These are phyloP conservation scores for Termitomyces sp. DNA, from an alignment of 768 basidiomycete species.

Conservation along the genomic window DNA sequence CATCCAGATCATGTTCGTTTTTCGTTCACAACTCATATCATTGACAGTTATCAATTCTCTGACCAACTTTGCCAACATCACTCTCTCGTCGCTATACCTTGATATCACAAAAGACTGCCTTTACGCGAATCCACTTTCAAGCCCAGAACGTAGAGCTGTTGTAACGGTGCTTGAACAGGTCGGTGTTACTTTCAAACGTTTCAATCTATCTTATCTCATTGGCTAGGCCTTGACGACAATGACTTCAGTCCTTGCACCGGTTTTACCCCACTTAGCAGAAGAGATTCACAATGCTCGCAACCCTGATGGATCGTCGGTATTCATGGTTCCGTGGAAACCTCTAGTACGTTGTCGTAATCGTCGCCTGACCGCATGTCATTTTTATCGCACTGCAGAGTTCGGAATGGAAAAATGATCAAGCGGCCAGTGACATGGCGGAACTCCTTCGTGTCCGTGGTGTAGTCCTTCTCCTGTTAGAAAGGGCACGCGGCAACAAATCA, in stretches of 20 bases:
- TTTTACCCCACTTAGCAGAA: constrained; percentile 87
- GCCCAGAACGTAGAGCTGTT: constrained; percentile 53
- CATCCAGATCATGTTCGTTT: constrained; percentile 5
- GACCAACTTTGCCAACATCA: constrained; percentile 74
- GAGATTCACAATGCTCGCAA: constrained; percentile 61
- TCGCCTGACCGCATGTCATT: background rate
- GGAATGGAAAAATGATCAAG: constrained; percentile 57
- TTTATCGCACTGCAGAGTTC: constrained; percentile 28
- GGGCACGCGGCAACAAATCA: constrained; percentile 72
- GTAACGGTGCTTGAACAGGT: constrained; percentile 72
- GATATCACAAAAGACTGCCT: constrained; percentile 88
- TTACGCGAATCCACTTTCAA: constrained; percentile 59
- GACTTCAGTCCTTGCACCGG: constrained; percentile 71
- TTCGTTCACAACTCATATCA: background rate
- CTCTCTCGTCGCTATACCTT: constrained; percentile 87
- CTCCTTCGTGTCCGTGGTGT: constrained; percentile 55
- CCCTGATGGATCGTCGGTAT: constrained; percentile 50
- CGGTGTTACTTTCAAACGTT: background rate
- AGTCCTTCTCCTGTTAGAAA: constrained; percentile 67
- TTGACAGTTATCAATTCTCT: constrained; percentile 62
- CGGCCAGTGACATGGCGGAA: constrained; percentile 55
- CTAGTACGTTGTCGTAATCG: constrained; percentile 40
- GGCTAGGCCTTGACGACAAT: constrained; percentile 60
- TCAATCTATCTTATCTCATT: constrained; percentile 7
- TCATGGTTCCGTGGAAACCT: constrained; percentile 60